A percentile compares a stretch with the other conserved stretches of the same genome.
Evolutionary conservation across 164 flowering plant species (phyloP).

Genomic region (Magnolia sinica): DNA sequence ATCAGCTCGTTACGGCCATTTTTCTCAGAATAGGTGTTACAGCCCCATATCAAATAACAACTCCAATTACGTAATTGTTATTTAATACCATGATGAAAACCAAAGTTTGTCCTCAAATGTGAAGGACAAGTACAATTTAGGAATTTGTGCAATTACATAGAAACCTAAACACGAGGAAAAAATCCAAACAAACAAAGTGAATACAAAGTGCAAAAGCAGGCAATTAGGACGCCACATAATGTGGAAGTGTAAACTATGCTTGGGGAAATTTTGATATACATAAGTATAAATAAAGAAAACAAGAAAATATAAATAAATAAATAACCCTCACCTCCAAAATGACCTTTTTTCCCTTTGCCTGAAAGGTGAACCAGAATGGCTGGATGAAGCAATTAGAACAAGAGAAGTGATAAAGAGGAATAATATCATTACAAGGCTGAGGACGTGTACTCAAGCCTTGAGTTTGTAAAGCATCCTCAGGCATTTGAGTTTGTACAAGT

Average conservation of each 20-base stretch:
- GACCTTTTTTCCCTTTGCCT: conserved; percentile 52
- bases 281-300: not conserved
- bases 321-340: conserved; percentile 53
- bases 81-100: too few species aligned
- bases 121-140: too few species aligned
- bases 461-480: not conserved
- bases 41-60: too few species aligned
- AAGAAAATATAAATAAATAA: not conserved
- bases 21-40: too few species aligned
- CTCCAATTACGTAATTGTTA: too few species aligned
- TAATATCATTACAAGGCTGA: not conserved
- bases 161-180: too few species aligned
- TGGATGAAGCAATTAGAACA: not conserved
- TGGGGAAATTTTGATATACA: not conserved
- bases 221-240: not conserved
- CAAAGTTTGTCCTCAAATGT: too few species aligned
- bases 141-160: too few species aligned
- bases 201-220: not conserved
- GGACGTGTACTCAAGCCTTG: not conserved
- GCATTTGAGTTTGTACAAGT: not conserved
- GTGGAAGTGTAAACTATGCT: not conserved
- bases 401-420: not conserved
- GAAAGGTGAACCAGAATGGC: conserved; percentile 9
- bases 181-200: not conserved
- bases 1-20: too few species aligned